These are phyloP conservation scores for Maudiozyma serrabonitensis DNA, from an alignment of 805 yeast species.

Conservation along the genomic window DNA sequence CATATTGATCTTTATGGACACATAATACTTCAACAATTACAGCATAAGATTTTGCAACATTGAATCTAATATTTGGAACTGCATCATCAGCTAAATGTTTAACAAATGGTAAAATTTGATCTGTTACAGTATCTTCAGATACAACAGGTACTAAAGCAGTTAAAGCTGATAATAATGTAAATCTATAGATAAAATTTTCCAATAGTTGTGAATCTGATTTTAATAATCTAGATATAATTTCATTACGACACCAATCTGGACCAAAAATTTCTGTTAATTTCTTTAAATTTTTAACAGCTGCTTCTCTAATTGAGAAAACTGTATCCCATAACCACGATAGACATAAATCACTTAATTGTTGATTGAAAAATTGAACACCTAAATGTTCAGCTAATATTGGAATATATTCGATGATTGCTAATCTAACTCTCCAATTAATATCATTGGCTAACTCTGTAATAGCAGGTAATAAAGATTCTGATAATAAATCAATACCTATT, in stretches of 20 bases:
- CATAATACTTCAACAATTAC: conserved; percentile 47
- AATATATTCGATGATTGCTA: conserved; percentile 93
- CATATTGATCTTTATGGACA: conserved; percentile 15
- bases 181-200: conserved; percentile 77
- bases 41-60: conserved; percentile 78
- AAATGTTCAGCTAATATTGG: conserved; percentile 90
- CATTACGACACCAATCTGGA: conserved; percentile 82
- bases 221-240: conserved; percentile 70
- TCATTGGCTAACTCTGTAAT: conserved; percentile 93
- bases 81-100: conserved; percentile 62
- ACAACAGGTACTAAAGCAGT: conserved; percentile 75
- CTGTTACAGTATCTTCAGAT: conserved; percentile 42
- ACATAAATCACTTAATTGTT: conserved; percentile 81
- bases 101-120: conserved; percentile 71
- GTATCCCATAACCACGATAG: conserved; percentile 99
- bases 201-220: conserved; percentile 32
- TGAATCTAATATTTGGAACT: conserved; percentile 93
- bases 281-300: conserved; percentile 79
- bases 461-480: conserved; percentile 87
- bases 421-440: conserved; percentile 93
- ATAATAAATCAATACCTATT: conserved; percentile 79
- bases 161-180: conserved; percentile 82
- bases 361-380: conserved; percentile 88
- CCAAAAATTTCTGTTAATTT: conserved; percentile 83
- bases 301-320: conserved; percentile 91